Base-by-base conservation (phyloP, 352 stramenopile genomes). In the Phytopythium helicoides region DNA sequence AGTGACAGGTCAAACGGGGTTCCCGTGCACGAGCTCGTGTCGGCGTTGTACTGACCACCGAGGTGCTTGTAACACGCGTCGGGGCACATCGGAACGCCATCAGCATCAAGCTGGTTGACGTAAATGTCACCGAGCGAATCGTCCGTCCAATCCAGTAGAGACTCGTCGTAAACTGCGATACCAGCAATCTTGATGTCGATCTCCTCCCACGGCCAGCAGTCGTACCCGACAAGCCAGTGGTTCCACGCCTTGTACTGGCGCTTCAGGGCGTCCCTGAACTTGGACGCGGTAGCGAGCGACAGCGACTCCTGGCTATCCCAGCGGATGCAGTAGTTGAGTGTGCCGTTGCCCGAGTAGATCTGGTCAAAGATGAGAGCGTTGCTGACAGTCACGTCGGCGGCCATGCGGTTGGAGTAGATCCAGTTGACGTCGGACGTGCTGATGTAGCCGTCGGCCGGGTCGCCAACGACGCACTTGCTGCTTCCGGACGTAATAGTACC, bases 281-380 rank as follows among this genome's bases (percentile, higher is more conserved):
- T 73, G 52, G 60, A 63, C 15, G 70, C 70, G 14, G 60, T 54
- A 2, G 52, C 44, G 39, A 73, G 71, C 22, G 65, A 58, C 8
- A 81, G 64, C 37, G 63, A 68, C 35, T 81, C 60, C 10, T 60
- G 76, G 41, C 64, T 72, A 40, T 81, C 68, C 67, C 71, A 81
- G 28, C 71, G 71, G 15, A 81, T 39, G 52, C 71, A 81, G 67
- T 78, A 78, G 39, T 40, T 68, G 28, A 81, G 56, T 25, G 66
- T 39, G 2, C 59, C 59, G 6, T 62, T 66, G 47, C 62, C 63
- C n/a, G 31, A 35, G 33, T 60, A 48, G 39, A 81, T 47, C 57
- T 81, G 71, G 61, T 81, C 65, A 16, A 71, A 70, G 58, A 81
- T 78, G 51, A 56, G 66, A 47, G 68, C 68, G 41, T 62, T 66